Conservation (phyloP, 2,329 filamentous ascomycete genomes). For the Aureobasidium vineae region DNA sequence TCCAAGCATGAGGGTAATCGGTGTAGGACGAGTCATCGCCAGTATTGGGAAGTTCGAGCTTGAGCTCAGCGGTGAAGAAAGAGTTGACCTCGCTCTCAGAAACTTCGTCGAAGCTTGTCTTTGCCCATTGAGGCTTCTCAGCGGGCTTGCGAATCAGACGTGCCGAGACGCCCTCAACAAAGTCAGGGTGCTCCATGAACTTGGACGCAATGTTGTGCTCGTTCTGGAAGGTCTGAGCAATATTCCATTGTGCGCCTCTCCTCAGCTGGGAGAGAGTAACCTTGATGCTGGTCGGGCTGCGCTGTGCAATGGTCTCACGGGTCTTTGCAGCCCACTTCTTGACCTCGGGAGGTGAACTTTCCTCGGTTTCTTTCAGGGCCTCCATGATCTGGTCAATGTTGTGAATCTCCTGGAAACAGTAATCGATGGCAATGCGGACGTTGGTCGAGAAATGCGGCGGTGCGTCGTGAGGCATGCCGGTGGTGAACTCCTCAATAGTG, state of each 20-base stretch:
- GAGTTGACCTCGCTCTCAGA: conserved; percentile 56
- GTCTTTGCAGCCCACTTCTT: conserved; percentile 77
- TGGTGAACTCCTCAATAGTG: conserved; percentile 89
- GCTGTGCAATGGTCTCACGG: conserved; percentile 67
- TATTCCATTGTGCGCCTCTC: conserved; percentile 71
- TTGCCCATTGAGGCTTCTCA: conserved; percentile 70
- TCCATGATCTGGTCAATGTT: conserved; percentile 68
- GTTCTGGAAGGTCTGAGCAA: conserved; percentile 77
- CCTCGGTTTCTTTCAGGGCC: conserved; percentile 55
- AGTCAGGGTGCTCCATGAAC: conserved; percentile 92
- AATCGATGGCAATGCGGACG: conserved; percentile 78
- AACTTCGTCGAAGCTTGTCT: conserved; percentile 68
- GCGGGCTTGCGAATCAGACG: conserved; percentile 70
- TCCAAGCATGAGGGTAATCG: conserved; percentile 68
- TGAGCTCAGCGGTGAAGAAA: conserved; percentile 63
- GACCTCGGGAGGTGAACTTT: conserved; percentile 48
- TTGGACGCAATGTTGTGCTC: conserved; percentile 80
- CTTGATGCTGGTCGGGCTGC: conserved; percentile 83
- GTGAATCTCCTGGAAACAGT: conserved; percentile 49
- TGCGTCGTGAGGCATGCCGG: conserved; percentile 75
- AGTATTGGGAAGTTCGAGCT: conserved; percentile 60
- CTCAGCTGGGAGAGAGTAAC: conserved; percentile 84
- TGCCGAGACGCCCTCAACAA: conserved; percentile 84
- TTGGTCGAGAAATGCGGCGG: conserved; percentile 60
- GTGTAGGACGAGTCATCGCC: conserved; percentile 55